Evolutionary conservation across 192 early-diverging fungal genomes (phyloP), one percentile per base, ranked within the genome.

Genomic region (Lunasporangiospora selenospora): DNA sequence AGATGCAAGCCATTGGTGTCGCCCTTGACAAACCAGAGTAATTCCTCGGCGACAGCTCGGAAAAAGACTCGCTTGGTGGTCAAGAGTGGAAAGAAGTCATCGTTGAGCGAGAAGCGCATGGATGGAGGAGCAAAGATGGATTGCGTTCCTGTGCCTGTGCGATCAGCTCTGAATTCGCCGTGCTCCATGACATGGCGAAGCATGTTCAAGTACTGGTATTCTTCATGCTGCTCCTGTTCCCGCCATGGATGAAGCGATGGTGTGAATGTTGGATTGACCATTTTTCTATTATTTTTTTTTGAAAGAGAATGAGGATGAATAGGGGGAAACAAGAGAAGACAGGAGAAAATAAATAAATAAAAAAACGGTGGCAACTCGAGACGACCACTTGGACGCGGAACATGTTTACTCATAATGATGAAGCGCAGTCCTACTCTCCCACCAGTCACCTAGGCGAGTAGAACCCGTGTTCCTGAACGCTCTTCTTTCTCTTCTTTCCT

Each of bases 1-100:
- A 99, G 76, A n/a, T 92, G 76, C 12, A 79, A 79, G 13, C 86
- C 82, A 59, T 97, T 91, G 18, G 96, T 98, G 31, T 92, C 89
- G 8, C 90, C 97, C 32, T 89, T 86, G 15, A 99, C 85, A 77
- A 99, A 99, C 91, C 95, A 99, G 37, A 98, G 81, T 2, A 99
- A 81, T 62, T 99, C 98, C 66, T 99, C 98, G 29, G 90, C 86
- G 0, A 99, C 92, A 6, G 88, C 89, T 33, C 96, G 88, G 56
- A 90, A 89, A 58, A 94, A 93, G 3, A 98, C 95, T 41, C 94
- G 88, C 76, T 99, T 99, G 11, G 96, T 97, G 6, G 98, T 98
- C 21, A 99, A 80, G 27, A 97, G 80, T 2, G 98, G 98, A 51
- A 98, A 87, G 19, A 78, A 60, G 63, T 88, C 81, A 65, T 92